These are phyloP conservation scores for Alternaria ethzedia DNA, from an alignment of 2,329 filamentous ascomycete genomes.

Conservation along the genomic window DNA sequence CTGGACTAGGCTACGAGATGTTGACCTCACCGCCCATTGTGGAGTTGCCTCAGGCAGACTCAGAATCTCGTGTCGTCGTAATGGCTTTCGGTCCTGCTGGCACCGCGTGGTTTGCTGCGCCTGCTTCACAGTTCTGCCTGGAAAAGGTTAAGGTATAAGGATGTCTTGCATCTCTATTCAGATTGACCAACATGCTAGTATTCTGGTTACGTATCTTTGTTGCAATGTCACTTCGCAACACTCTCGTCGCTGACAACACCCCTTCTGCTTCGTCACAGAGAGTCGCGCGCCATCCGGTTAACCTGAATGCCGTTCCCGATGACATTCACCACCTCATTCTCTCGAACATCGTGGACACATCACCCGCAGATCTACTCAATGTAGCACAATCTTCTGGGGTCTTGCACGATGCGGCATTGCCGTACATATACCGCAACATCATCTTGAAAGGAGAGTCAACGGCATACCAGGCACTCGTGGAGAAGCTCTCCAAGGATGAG, in stretches of 20 bases:
- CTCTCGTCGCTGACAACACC: neutral
- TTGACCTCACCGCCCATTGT: neutral
- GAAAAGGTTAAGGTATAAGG: neutral
- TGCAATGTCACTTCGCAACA: neutral
- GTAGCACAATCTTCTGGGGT: neutral
- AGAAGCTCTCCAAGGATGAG: neutral
- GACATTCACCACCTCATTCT: neutral
- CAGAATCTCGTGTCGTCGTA: neutral
- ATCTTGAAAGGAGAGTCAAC: neutral
- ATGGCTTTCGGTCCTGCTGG: neutral
- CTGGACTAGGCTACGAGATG: neutral
- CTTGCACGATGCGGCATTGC: neutral
- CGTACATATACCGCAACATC: neutral
- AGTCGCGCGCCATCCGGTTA: accelerated
- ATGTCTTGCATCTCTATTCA: neutral
- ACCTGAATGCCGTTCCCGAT: neutral
- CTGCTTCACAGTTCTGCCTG: neutral
- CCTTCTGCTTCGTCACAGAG: neutral
- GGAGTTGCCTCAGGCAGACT: neutral
- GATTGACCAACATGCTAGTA: too few species aligned
- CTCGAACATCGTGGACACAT: neutral
- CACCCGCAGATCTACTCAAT: neutral
- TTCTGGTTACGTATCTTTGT: too few species aligned
- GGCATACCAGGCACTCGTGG: neutral
- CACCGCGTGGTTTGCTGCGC: neutral